Evolutionary conservation across 306 rosid species (phyloP).

Genomic region (Fragaria iinumae): DNA sequence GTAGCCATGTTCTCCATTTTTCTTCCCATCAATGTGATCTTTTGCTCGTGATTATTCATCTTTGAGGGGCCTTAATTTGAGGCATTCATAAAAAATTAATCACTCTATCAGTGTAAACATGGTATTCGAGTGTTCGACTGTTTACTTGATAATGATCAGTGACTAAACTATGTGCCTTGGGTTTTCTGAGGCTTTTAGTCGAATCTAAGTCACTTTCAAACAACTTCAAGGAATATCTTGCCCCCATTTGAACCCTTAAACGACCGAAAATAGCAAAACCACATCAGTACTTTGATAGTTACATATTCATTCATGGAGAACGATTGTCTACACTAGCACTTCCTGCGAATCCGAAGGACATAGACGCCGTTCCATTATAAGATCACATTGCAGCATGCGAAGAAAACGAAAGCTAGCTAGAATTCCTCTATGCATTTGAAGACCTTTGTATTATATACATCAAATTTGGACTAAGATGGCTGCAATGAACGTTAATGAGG

Average conservation of each 20-base stretch:
- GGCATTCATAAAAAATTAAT: no score
- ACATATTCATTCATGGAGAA: no score
- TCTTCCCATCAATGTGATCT: background rate
- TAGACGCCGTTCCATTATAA: background rate
- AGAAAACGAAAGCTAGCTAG: background rate
- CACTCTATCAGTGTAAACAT: background rate
- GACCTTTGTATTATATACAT: background rate
- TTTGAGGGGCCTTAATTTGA: background rate
- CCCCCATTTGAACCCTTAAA: background rate
- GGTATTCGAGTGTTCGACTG: background rate
- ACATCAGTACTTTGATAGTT: background rate
- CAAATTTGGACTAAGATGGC: background rate
- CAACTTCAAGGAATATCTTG: background rate
- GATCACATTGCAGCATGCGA: background rate
- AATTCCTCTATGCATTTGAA: background rate
- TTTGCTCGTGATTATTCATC: background rate
- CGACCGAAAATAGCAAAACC: background rate
- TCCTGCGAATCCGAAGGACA: no score
- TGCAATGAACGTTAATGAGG: slow-evolving; percentile 20
- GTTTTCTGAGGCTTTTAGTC: background rate
- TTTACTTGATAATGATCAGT: background rate
- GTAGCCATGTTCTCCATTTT: background rate
- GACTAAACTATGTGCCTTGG: background rate
- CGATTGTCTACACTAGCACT: no score
- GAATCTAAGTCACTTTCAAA: background rate